Base-by-base conservation (phyloP, 75 land plant species). In the Cupressus sempervirens region DNA sequence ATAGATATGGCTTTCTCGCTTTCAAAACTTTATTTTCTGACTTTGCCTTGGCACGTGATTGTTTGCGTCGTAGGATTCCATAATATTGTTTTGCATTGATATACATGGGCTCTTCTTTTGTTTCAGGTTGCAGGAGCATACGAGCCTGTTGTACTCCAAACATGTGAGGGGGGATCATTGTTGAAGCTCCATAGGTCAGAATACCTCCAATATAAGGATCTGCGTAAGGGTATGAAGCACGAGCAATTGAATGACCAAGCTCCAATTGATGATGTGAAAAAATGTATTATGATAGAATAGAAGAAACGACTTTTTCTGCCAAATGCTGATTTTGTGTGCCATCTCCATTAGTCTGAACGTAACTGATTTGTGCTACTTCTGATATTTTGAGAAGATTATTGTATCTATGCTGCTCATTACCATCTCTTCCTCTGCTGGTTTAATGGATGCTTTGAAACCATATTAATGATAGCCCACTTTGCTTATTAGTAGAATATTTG, bases 1-100 rank as follows among this genome's bases (percentile, higher is more conserved):
- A 92, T 43, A 92, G 81, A 84, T 92, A 92, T 45, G 93, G 93
- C 93, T 94, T 95, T 86, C 97, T 85, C 56, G 68, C 86, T 88
- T 95, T 95, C 72, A 95, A 83, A 15, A 91, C 73, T 83, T 95
- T 95, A 83, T 88, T 95, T 83, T 95, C 96, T 62, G 87, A 86
- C 86, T 95, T 95, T 45, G 97, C 97, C 83, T 95, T 95, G 52
- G 97, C 97, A 72, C 97, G 95, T 62, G 88, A 87, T 85, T 95
- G 97, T 72, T 95, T 87, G 36, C 97, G 89, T 83, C 96, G 84
- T 79, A 95, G 68, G 41, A 95, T 95, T 32, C 97, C 95, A 86
- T 91, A 91, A 84, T 93, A 93, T 83, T 95, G 95, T 83, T 93
- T 92, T 46, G 96, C 95, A 83, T 91, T 92, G 38, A 94, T 94